Evolutionary conservation across 164 flowering plant genomes (phyloP).

Genomic region (Aristolochia californica): DNA sequence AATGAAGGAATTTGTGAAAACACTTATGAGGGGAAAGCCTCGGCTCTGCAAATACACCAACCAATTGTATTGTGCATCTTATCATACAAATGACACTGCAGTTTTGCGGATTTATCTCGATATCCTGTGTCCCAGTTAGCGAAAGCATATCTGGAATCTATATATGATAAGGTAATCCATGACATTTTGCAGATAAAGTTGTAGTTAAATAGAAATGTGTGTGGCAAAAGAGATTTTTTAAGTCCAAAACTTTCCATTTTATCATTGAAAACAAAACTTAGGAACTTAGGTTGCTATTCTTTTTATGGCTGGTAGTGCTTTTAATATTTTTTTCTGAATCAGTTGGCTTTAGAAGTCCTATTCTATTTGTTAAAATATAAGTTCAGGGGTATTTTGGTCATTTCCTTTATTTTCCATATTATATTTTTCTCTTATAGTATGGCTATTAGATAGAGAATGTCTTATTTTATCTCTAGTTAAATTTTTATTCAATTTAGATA

Average conservation of each 20-base stretch:
- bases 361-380: too few species aligned
- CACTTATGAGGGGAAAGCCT: conserved; percentile 91
- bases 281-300: too few species aligned
- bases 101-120: conserved; percentile 79
- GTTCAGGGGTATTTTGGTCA: too few species aligned
- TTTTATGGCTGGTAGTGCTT: too few species aligned
- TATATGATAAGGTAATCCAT: conserved; percentile 63
- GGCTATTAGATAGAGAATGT: too few species aligned
- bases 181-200: not conserved
- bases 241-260: not conserved
- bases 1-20: conserved; percentile 52
- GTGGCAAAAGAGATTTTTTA: not conserved
- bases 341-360: not conserved
- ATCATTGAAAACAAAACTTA: too few species aligned
- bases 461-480: too few species aligned
- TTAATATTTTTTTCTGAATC: not conserved
- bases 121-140: conserved; percentile 90
- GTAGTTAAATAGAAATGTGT: not conserved
- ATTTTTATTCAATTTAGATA: too few species aligned
- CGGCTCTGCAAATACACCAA: conserved; percentile 90
- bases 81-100: conserved; percentile 87
- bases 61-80: conserved; percentile 79
- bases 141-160: conserved; percentile 81
- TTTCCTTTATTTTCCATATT: too few species aligned
- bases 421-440: too few species aligned